phyloP scores from a whole-genome alignment of 2,329 filamentous ascomycete genomes.

The Pseudogymnoascus sp. region DNA sequence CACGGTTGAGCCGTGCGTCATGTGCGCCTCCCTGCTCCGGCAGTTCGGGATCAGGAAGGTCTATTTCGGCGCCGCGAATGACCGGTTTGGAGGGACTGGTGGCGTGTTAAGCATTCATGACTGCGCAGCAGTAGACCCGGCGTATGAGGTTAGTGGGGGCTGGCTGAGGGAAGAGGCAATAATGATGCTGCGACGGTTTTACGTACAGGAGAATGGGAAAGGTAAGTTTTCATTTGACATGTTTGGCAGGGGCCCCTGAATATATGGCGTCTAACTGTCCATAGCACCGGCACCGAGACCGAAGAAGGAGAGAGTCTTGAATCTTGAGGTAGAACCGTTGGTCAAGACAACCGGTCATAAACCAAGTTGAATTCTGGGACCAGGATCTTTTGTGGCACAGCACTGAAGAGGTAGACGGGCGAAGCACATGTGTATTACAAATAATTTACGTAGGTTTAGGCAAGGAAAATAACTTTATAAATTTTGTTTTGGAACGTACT shows the following conservation, averaged over 20 bases:
- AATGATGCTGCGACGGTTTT: constrained; percentile 84
- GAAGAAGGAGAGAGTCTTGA: constrained; percentile 27
- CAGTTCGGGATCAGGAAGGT: constrained; percentile 84
- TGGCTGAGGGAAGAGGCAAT: constrained; percentile 90
- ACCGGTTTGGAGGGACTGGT: constrained; percentile 93
- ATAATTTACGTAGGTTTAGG: background rate
- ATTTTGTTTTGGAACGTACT: background rate
- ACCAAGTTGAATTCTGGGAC: background rate
- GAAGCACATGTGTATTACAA: background rate
- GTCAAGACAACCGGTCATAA: background rate
- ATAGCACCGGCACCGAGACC: constrained; percentile 26
- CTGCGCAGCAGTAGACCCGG: constrained; percentile 26
- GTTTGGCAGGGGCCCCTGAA: background rate
- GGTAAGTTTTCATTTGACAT: constrained; percentile 42
- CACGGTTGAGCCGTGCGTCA: constrained; percentile 96
- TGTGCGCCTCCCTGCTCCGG: constrained; percentile 89
- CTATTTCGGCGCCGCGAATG: constrained; percentile 91
- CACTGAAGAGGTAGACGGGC: background rate
- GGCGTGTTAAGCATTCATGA: constrained; percentile 80
- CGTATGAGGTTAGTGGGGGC: constrained; percentile 77
- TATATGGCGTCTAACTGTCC: background rate
- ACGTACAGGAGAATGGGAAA: constrained; percentile 95
- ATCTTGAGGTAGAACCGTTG: constrained; percentile 25
- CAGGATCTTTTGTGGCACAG: background rate
- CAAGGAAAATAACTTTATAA: background rate